phyloP scores from a whole-genome alignment of 257 asterid genomes.

The Vinca minor region DNA sequence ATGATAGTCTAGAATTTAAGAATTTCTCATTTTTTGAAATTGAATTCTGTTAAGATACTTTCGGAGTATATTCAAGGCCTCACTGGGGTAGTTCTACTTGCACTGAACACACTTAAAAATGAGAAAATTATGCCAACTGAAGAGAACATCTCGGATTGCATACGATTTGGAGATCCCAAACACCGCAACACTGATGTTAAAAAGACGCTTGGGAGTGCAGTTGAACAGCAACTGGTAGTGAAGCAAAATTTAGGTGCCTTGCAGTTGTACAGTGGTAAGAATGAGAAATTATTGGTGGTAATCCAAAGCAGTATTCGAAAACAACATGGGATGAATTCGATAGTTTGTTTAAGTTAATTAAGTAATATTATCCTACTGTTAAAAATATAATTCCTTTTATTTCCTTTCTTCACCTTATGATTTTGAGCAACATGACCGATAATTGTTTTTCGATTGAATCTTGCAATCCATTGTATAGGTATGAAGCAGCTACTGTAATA shows the following conservation, averaged over 20 bases:
- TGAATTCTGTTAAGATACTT: too few relatives aligned
- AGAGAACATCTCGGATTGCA: slow-evolving; percentile 69
- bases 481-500: slow-evolving; percentile 78
- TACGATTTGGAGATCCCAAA: slow-evolving; percentile 55
- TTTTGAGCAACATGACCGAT: not conserved
- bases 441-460: slow-evolving; percentile 11
- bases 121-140: slow-evolving; percentile 86
- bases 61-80: slow-evolving; percentile 66
- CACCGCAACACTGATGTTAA: slow-evolving; percentile 72
- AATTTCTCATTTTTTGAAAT: too few relatives aligned
- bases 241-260: slow-evolving; percentile 47
- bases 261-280: slow-evolving; percentile 64
- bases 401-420: slow-evolving; percentile 4
- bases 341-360: not conserved
- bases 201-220: slow-evolving; percentile 72
- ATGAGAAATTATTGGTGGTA: slow-evolving; percentile 60
- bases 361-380: not conserved
- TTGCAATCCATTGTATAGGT: slow-evolving; percentile 40
- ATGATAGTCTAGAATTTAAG: slow-evolving; percentile 41
- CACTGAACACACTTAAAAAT: slow-evolving; percentile 66
- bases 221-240: slow-evolving; percentile 77
- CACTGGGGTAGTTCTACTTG: slow-evolving; percentile 68
- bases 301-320: slow-evolving; percentile 40
- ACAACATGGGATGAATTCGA: slow-evolving; percentile 48
- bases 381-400: not conserved